Evolutionary conservation across 345 rosid species (phyloP).

Genomic region (Salix koriyanagi): DNA sequence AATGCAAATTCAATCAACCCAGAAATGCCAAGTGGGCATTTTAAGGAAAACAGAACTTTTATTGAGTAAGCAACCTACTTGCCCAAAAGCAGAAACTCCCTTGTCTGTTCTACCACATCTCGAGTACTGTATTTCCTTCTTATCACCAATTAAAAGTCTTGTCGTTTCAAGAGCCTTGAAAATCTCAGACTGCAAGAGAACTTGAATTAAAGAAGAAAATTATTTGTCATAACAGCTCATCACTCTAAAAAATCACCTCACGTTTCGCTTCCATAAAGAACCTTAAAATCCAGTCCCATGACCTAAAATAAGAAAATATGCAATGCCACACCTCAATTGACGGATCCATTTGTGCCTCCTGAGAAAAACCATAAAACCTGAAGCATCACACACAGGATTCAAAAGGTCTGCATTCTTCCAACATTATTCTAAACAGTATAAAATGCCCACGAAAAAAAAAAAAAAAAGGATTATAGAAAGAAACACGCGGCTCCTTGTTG

Average conservation of each 20-base stretch:
- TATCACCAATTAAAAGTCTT: constrained; percentile 72
- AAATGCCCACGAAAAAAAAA: background rate
- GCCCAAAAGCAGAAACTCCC: constrained; percentile 94
- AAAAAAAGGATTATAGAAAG: background rate
- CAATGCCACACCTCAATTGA: constrained; percentile 63
- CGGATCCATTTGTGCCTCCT: constrained; percentile 90
- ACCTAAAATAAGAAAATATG: background rate
- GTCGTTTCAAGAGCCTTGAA: constrained; percentile 81
- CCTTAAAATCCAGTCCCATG: background rate
- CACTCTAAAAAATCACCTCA: background rate
- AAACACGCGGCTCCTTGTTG: background rate
- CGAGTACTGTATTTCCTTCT: constrained; percentile 67
- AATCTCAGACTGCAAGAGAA: constrained; percentile 68
- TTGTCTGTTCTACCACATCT: constrained; percentile 95
- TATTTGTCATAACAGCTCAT: background rate
- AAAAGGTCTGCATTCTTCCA: constrained; percentile 2
- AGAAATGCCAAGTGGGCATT: background rate
- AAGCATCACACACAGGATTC: constrained; percentile 1
- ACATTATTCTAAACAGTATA: background rate
- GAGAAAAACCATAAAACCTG: constrained; percentile 94
- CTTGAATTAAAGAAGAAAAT: constrained; percentile 9
- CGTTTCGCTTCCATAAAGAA: background rate
- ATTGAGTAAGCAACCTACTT: constrained; percentile 39
- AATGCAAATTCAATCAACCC: background rate
- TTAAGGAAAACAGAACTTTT: background rate